Evolutionary conservation across 1,284 basidiomycete genomes (phyloP).

Genomic region (Leccinum subrobustum): DNA sequence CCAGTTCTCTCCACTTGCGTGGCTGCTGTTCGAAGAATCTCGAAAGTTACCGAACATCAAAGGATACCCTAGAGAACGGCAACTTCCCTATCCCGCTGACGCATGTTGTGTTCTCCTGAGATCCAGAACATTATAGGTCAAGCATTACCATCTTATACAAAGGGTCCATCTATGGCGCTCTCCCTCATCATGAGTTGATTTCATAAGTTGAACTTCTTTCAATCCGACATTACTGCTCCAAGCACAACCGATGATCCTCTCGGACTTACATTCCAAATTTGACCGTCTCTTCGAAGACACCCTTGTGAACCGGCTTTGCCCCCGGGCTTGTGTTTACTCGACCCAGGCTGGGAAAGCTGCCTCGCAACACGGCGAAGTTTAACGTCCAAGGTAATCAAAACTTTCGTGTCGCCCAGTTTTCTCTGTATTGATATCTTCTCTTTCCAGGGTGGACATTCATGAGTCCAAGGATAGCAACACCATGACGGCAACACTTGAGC

Average conservation of each 20-base stretch:
- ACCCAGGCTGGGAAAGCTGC: no score
- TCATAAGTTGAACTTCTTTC: no score
- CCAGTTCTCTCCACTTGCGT: no score
- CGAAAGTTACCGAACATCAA: constrained; percentile 9
- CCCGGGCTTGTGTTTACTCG: neutral
- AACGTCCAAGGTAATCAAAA: no score
- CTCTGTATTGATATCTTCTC: neutral
- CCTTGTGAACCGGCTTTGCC: neutral
- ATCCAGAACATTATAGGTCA: constrained; percentile 11
- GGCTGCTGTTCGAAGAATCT: constrained; percentile 3
- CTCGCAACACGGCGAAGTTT: no score
- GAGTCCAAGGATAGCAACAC: constrained; percentile 37
- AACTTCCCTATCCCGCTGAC: no score
- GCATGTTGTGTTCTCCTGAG: neutral
- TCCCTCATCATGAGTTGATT: neutral
- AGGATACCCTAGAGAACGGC: neutral
- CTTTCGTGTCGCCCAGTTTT: no score
- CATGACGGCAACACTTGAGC: constrained; percentile 30
- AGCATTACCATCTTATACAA: constrained; percentile 11
- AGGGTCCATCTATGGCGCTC: neutral
- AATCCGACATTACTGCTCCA: neutral
- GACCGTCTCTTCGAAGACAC: constrained; percentile 13
- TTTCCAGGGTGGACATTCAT: constrained; percentile 32
- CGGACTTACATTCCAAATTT: constrained; percentile 5
- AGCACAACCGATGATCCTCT: neutral